Conservation (phyloP, 1,284 basidiomycete species). For the Trichosporon asahii region DNA sequence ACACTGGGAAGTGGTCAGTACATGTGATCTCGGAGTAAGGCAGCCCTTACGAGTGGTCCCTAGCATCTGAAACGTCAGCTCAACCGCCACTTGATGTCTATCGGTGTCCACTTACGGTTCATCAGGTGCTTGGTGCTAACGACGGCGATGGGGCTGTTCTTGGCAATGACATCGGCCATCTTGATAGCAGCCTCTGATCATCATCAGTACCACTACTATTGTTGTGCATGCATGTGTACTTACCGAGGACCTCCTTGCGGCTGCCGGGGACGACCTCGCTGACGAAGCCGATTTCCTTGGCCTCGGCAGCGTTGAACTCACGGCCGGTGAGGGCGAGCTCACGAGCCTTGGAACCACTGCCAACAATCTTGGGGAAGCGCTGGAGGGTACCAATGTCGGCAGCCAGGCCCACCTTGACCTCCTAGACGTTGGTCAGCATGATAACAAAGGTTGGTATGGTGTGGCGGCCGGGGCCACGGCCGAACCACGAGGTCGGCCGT, state of each 20-base stretch:
- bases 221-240: conserved; percentile 17
- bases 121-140: conserved; percentile 73
- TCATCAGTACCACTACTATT: not conserved
- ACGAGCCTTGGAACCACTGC: conserved; percentile 70
- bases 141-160: conserved; percentile 78
- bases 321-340: conserved; percentile 79
- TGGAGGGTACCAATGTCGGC: conserved; percentile 89
- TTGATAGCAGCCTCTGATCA: conserved; percentile 60
- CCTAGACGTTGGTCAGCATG: conserved; percentile 54
- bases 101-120: conserved; percentile 41
- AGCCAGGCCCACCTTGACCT: conserved; percentile 84
- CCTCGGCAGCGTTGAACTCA: conserved; percentile 68
- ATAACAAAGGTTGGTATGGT: not conserved
- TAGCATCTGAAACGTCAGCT: conserved; percentile 56
- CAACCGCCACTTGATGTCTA: not conserved
- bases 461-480: not conserved
- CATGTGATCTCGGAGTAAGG: conserved; percentile 23
- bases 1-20: conserved; percentile 56
- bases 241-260: conserved; percentile 55
- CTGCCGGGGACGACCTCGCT: conserved; percentile 70
- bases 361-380: conserved; percentile 74
- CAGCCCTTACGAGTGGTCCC: conserved; percentile 66
- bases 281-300: conserved; percentile 69
- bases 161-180: conserved; percentile 65
- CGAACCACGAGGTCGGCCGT: not conserved